Evolutionary conservation across 116 monocot genomes (phyloP), one percentile per base, ranked within the genome.

Genomic region (Zostera marina): DNA sequence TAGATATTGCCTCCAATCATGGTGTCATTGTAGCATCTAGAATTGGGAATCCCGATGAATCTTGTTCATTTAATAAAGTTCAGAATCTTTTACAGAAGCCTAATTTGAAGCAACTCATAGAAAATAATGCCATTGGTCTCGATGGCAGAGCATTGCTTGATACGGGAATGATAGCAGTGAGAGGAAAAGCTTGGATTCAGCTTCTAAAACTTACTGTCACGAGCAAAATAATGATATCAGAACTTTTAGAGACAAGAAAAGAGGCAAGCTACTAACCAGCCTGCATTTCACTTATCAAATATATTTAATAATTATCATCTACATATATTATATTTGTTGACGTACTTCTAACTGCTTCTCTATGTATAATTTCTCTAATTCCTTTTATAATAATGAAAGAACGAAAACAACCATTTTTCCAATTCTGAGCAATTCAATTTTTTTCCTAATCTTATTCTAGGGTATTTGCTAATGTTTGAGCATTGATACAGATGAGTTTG

Each of bases 41-140:
- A 69, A 49, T 43, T 55, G 79, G 64, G 66, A 67, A 12, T 47
- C 52, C 53, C 42, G 43, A 68, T 44, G 76, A 81, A 22, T 71
- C 52, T 20, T 74, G 64, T 69, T 78, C 79, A 6, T 69, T 88
- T 43, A 70, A 68, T 75, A 56, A 82, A 66, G 94, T 94, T 56
- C 75, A 85, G 8, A 80, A 88, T 76, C 81, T 94, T 32, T 62
- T 94, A 63, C 88, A 94, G 68, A 94, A 94, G 60, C 94, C 94
- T 42, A 79, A 69, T 48, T 42, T 76, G 52, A 69, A 64, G 59
- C 81, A 82, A 60, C 84, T 94, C 49, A 4, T 70, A 25, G 79
- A 94, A 43, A 68, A 61, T 19, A 70, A 74, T 21, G 94, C 94
- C 14, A 73, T 94, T 72, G 72, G 72, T 42, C 64, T 68, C 71